Percentiles rank a stretch among this genome's conserved stretches.
Conservation (phyloP, 139 green algal genomes). For the Tetradesmus obliquus region DNA sequence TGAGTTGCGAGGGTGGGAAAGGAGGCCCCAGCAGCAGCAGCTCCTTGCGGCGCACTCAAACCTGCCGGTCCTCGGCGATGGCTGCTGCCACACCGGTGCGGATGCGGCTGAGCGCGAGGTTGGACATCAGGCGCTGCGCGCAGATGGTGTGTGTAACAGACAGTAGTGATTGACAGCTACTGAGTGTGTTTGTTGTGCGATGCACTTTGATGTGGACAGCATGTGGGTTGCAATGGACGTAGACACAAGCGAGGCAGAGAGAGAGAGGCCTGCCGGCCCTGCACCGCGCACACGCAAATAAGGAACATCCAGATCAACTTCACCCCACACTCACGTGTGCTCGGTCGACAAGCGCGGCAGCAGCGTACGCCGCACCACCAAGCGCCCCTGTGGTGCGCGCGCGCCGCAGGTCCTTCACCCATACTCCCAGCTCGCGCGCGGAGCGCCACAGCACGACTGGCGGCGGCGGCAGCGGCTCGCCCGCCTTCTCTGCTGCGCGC, state of each 20-base stretch:
- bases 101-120: constrained; percentile 6
- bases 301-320: no score
- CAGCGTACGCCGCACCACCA: constrained; percentile 27
- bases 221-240: no score
- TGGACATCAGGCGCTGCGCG: neutral
- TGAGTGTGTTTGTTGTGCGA: no score
- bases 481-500: constrained; percentile 48
- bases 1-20: no score
- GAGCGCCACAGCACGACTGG: constrained; percentile 54
- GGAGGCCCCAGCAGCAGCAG: constrained; percentile 13
- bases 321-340: constrained; percentile 29
- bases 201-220: no score
- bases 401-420: constrained; percentile 57
- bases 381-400: constrained; percentile 15
- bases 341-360: constrained; percentile 44
- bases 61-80: neutral
- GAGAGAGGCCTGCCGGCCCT: no score
- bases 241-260: no score
- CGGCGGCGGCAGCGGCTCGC: constrained; percentile 39
- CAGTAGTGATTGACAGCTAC: no score
- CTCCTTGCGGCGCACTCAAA: neutral
- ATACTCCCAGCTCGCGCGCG: constrained; percentile 51
- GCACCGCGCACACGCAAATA: no score
- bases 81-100: neutral
- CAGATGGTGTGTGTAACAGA: neutral